A percentile compares a stretch with the other conserved stretches of the same genome.
phyloP scores from a whole-genome alignment of 2,329 filamentous ascomycete species.

The Talaromyces albobiverticillius region DNA sequence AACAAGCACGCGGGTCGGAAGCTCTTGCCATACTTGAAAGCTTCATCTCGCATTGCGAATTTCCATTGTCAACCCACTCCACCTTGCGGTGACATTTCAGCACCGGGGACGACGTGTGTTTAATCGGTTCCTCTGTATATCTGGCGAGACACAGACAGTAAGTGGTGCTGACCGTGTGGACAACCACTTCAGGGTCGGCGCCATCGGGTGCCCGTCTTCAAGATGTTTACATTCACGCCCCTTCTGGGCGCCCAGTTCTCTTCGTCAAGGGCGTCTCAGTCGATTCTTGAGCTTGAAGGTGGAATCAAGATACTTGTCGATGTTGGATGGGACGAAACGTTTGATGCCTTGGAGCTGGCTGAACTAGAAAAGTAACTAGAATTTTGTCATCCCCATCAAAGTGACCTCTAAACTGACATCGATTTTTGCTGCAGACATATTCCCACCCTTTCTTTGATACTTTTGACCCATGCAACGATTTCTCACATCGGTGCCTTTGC shows the following conservation, averaged over 20 bases:
- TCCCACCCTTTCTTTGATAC: conserved; percentile 85
- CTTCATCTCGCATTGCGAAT: background rate
- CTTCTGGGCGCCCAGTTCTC: conserved; percentile 82
- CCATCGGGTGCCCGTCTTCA: conserved; percentile 15
- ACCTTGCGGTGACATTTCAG: background rate
- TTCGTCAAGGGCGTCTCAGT: conserved; percentile 82
- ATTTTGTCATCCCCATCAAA: background rate
- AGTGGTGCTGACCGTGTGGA: background rate
- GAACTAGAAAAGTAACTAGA: conserved; percentile 78
- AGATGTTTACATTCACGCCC: conserved; percentile 94
- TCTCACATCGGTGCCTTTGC: conserved; percentile 90
- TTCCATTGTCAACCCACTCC: background rate
- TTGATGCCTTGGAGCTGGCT: conserved; percentile 75
- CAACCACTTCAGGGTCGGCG: background rate
- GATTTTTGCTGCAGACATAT: conserved; percentile 62
- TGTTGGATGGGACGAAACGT: conserved; percentile 92
- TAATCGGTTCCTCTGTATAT: background rate
- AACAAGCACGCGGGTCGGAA: conserved; percentile 1
- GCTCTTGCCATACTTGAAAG: background rate
- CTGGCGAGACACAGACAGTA: background rate
- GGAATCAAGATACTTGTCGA: conserved; percentile 94
- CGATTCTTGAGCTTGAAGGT: conserved; percentile 93
- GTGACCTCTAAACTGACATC: conserved; percentile 16
- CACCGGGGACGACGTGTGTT: background rate
- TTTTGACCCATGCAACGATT: conserved; percentile 89